Percentiles rank a stretch among this genome's conserved stretches.
These are phyloP conservation scores for Fusarium beomiforme DNA, from an alignment of 2,329 filamentous ascomycete genomes.

Conservation along the genomic window DNA sequence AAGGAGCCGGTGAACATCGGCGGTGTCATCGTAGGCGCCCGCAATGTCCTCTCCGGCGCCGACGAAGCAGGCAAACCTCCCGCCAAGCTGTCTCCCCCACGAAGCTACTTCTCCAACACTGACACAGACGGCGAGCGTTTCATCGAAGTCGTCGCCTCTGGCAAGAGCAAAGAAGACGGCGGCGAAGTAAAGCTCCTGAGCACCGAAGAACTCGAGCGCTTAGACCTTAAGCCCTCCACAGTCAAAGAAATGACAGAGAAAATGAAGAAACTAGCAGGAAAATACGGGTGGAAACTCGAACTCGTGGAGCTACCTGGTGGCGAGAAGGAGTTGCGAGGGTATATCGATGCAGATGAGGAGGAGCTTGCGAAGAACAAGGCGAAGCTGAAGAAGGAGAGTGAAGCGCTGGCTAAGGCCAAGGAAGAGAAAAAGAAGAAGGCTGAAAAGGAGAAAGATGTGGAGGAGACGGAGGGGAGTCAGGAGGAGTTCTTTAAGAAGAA, in stretches of 20 bases:
- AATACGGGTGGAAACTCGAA: conserved; percentile 82
- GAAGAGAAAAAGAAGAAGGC: conserved; percentile 48
- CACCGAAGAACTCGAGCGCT: conserved; percentile 73
- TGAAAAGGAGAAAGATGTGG: conserved; percentile 28
- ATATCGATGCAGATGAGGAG: conserved; percentile 68
- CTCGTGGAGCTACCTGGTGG: conserved; percentile 73
- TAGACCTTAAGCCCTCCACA: conserved; percentile 72
- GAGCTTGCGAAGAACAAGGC: conserved; percentile 37
- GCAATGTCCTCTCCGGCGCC: conserved; percentile 57
- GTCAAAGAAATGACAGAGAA: conserved; percentile 76
- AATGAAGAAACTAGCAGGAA: conserved; percentile 74
- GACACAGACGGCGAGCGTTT: conserved; percentile 42
- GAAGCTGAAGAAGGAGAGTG: conserved; percentile 30
- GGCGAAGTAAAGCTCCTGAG: conserved; percentile 69
- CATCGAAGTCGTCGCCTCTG: conserved; percentile 58
- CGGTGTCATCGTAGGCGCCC: conserved; percentile 63
- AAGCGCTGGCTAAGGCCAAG: conserved; percentile 2
- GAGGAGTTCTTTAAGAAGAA: conserved; percentile 31
- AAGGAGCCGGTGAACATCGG: conserved; percentile 59
- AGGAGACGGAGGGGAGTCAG: conserved; percentile 22
- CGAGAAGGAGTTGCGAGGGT: conserved; percentile 72
- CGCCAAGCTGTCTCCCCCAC: conserved; percentile 57
- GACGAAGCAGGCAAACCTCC: conserved; percentile 60
- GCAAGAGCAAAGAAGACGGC: conserved; percentile 63
- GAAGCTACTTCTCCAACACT: conserved; percentile 49